Percentiles rank a stretch among this genome's conserved stretches.
Evolutionary conservation across 331 rosid species (phyloP).

Genomic region (Telfairia occidentalis): DNA sequence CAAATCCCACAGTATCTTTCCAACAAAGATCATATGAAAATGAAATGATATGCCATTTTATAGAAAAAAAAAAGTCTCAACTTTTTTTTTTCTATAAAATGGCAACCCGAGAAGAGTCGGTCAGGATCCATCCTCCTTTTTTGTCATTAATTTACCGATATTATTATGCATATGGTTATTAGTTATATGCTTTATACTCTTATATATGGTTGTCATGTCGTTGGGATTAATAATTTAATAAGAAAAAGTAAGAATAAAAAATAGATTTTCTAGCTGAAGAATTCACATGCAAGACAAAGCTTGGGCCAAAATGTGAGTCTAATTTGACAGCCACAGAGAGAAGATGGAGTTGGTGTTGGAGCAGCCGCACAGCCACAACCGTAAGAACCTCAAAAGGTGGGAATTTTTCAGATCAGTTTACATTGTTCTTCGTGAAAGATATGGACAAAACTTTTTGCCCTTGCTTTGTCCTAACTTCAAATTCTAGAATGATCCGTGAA

Average conservation of each 20-base stretch:
- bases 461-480: slow-evolving; percentile 17
- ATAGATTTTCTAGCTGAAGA: not conserved
- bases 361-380: slow-evolving; percentile 2
- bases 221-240: not conserved
- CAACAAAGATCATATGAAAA: not conserved
- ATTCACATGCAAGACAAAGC: slow-evolving; percentile 6
- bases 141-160: not conserved
- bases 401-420: not conserved
- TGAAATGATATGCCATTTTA: not conserved
- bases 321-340: not conserved
- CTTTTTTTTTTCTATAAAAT: not conserved
- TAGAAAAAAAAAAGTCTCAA: not conserved
- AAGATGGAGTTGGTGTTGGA: not conserved
- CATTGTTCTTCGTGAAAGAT: slow-evolving; percentile 8
- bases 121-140: not conserved
- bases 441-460: not conserved
- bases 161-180: not conserved
- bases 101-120: not conserved
- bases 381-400: slow-evolving; percentile 5
- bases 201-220: not conserved
- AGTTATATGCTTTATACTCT: not conserved
- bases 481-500: slow-evolving; percentile 54
- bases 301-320: not conserved
- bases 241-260: not conserved
- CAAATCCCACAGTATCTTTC: not conserved